Conservation (phyloP, 164 flowering plant genomes). For the Nelumbo lutea region DNA sequence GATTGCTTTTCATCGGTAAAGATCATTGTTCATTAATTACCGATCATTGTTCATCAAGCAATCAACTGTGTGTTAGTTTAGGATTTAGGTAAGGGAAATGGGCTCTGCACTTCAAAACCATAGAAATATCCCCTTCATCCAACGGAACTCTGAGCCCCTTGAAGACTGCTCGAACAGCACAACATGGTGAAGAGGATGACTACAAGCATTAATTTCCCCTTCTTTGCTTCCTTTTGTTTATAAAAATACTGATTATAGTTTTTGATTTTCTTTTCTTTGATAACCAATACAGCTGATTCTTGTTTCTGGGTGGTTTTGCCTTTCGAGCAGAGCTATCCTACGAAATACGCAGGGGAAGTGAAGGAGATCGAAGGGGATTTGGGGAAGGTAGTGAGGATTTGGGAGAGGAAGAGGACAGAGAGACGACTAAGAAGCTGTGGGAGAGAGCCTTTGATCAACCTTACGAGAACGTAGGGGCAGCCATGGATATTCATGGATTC, state of each 20-base stretch:
- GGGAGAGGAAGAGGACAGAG: constrained; percentile 47
- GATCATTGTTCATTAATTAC: too few species aligned
- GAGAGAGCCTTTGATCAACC: constrained; percentile 69
- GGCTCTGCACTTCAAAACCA: too few species aligned
- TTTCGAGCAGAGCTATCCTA: constrained; percentile 71
- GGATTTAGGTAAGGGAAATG: too few species aligned
- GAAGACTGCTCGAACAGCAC: too few species aligned
- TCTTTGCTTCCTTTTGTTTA: background rate
- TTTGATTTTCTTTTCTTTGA: background rate
- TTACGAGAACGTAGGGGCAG: constrained; percentile 79
- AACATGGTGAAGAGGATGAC: too few species aligned
- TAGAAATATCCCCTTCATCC: too few species aligned
- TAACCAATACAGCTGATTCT: background rate
- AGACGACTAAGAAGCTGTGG: constrained; percentile 62
- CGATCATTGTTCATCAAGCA: too few species aligned
- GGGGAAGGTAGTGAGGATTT: constrained; percentile 38
- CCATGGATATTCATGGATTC: constrained; percentile 14
- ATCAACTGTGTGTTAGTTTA: too few species aligned
- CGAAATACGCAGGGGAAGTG: constrained; percentile 59
- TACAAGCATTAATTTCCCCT: background rate
- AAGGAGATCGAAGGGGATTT: constrained; percentile 47
- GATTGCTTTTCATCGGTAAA: too few species aligned
- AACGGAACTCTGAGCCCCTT: too few species aligned
- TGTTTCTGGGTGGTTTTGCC: background rate
- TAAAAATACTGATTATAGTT: background rate